These are phyloP conservation scores for Zymoseptoria brevis DNA, from an alignment of 2,329 filamentous ascomycete genomes.

Conservation along the genomic window DNA sequence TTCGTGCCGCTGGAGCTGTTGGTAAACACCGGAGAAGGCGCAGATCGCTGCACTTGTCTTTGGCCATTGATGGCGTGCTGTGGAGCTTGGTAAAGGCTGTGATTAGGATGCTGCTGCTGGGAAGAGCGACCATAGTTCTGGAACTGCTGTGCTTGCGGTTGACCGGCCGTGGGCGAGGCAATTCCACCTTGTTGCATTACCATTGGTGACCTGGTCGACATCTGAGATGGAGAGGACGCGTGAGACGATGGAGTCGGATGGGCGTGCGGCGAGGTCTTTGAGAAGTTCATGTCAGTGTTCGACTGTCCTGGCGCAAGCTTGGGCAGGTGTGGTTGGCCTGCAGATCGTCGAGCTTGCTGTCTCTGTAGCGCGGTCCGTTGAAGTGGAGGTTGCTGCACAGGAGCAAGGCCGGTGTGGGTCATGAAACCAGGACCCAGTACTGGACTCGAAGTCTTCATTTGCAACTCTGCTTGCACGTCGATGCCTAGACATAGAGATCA, in stretches of 20 bases:
- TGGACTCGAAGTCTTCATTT: slow-evolving; percentile 83
- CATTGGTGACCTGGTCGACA: slow-evolving; percentile 52
- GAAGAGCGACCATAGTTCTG: slow-evolving; percentile 32
- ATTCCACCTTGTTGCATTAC: slow-evolving; percentile 53
- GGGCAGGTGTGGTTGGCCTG: slow-evolving; percentile 25
- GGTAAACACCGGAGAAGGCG: slow-evolving; percentile 18
- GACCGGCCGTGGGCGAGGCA: slow-evolving; percentile 53
- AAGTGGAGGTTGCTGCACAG: slow-evolving; percentile 49
- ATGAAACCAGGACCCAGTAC: slow-evolving; percentile 58
- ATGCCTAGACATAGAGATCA: slow-evolving; percentile 54
- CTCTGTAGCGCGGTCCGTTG: slow-evolving; percentile 75
- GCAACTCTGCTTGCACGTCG: slow-evolving; percentile 92
- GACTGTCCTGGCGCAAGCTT: slow-evolving; percentile 33
- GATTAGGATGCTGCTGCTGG: slow-evolving; percentile 35
- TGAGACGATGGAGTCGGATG: slow-evolving; percentile 80
- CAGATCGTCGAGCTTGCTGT: slow-evolving; percentile 42
- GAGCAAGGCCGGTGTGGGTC: slow-evolving; percentile 52
- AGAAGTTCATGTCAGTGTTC: slow-evolving; percentile 35
- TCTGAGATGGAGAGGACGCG: slow-evolving; percentile 55
- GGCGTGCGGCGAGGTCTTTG: slow-evolving; percentile 59
- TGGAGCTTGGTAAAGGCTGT: slow-evolving; percentile 37
- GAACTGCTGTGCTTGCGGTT: slow-evolving; percentile 41
- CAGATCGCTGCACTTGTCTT: slow-evolving; percentile 13
- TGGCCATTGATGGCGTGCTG: slow-evolving; percentile 29
- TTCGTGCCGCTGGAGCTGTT: slow-evolving; percentile 29